phyloP scores from a whole-genome alignment of 1,139 yeast species.

The Keqinozyma sinolaborantium region DNA sequence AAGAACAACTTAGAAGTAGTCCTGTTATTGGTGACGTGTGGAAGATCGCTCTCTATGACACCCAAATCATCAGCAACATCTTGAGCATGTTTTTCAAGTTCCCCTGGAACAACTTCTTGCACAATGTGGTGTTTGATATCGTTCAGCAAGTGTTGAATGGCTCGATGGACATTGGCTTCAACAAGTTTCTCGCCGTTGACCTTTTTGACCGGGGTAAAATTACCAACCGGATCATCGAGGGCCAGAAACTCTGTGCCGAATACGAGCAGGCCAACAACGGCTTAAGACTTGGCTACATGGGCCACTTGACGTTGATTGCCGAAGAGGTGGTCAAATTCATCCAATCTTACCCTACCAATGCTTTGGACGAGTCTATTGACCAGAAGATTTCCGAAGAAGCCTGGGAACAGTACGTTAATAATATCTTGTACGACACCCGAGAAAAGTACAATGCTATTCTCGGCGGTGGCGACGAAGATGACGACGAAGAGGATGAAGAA shows the following conservation, averaged over 20 bases:
- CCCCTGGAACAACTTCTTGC: slow-evolving; percentile 98
- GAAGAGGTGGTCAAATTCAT: slow-evolving; percentile 97
- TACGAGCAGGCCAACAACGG: slow-evolving; percentile 61
- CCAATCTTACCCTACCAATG: slow-evolving; percentile 62
- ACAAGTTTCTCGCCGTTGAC: slow-evolving; percentile 84
- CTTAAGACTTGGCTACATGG: slow-evolving; percentile 91
- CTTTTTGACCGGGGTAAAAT: slow-evolving; percentile 77
- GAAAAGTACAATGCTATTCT: slow-evolving; percentile 94
- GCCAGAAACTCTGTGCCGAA: slow-evolving; percentile 72
- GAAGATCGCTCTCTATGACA: slow-evolving; percentile 82
- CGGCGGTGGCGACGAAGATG: slow-evolving; percentile 62
- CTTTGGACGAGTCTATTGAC: slow-evolving; percentile 58
- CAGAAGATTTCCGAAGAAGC: slow-evolving; percentile 54
- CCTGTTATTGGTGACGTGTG: slow-evolving; percentile 90
- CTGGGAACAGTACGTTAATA: slow-evolving; percentile 86
- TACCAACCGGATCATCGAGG: slow-evolving; percentile 75
- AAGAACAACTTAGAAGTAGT: slow-evolving; percentile 55
- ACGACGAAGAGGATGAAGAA: slow-evolving; percentile 35
- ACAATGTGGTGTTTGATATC: slow-evolving; percentile 94
- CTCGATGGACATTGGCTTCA: slow-evolving; percentile 86
- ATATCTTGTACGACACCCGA: slow-evolving; percentile 80
- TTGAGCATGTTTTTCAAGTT: slow-evolving; percentile 82
- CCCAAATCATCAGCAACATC: slow-evolving; percentile 73
- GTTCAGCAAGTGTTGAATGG: slow-evolving; percentile 96
- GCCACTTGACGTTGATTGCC: slow-evolving; percentile 90